Evolutionary conservation across 768 basidiomycete genomes (phyloP).

Genomic region (Termitomyces sp.): DNA sequence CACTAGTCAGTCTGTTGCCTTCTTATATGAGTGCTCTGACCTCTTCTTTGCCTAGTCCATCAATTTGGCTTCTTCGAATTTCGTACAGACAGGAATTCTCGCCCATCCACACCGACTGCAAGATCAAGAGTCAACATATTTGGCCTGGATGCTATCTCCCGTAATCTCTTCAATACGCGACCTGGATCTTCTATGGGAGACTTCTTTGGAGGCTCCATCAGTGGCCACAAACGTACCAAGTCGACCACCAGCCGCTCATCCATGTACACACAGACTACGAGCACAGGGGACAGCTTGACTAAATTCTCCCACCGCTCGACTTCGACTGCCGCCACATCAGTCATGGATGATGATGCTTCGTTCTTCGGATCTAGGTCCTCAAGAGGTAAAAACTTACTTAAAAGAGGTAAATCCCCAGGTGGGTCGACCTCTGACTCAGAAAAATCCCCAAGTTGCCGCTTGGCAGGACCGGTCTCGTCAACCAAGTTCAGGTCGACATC

Average conservation of each 20-base stretch:
- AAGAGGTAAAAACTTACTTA: constrained; percentile 39
- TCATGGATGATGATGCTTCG: constrained; percentile 56
- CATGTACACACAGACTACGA: constrained; percentile 62
- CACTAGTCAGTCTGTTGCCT: constrained; percentile 54
- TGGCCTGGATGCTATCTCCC: constrained; percentile 83
- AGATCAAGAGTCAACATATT: constrained; percentile 82
- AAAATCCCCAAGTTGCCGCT: constrained; percentile 32
- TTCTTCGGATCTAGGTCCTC: constrained; percentile 39
- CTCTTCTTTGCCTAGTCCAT: constrained; percentile 48
- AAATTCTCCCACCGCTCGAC: constrained; percentile 70
- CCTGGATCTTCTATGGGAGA: constrained; percentile 68
- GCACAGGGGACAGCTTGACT: constrained; percentile 58
- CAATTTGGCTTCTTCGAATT: constrained; percentile 89
- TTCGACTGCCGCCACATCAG: constrained; percentile 61
- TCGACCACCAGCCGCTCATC: constrained; percentile 73
- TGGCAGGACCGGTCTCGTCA: constrained; percentile 22
- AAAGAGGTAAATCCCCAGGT: constrained; percentile 36
- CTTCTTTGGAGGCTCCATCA: constrained; percentile 70
- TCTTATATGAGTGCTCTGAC: constrained; percentile 1
- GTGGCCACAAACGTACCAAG: constrained; percentile 60
- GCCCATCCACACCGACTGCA: constrained; percentile 83
- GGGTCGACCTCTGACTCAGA: constrained; percentile 40
- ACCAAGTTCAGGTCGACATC: constrained; percentile 39
- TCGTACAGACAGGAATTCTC: constrained; percentile 62
- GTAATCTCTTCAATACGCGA: constrained; percentile 76